A percentile compares a stretch with the other conserved stretches of the same genome.
Evolutionary conservation across 352 stramenopile species (phyloP).

Genomic region (Ophiocytium majus): DNA sequence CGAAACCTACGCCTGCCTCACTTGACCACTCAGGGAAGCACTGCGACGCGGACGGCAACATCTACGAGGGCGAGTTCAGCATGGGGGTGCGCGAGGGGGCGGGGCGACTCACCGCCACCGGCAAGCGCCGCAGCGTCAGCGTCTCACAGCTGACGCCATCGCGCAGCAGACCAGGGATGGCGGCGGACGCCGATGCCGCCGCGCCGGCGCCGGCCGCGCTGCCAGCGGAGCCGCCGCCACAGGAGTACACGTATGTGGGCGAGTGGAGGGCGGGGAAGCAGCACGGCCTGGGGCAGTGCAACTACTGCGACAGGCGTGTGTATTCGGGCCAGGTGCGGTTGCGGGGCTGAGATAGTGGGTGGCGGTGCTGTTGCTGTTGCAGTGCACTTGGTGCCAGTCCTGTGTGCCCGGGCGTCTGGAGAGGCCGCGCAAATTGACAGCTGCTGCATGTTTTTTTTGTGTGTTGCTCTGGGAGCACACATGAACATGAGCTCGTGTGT

Average conservation of each 20-base stretch:
- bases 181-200: not conserved
- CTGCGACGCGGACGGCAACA: constrained; percentile 71
- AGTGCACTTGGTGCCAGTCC: no score
- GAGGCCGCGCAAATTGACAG: no score
- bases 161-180: no score
- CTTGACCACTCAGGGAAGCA: constrained; percentile 61
- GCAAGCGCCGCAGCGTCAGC: not conserved
- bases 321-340: constrained; percentile 38
- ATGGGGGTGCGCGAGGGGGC: constrained; percentile 71
- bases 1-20: no score
- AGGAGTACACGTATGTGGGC: constrained; percentile 47
- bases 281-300: constrained; percentile 53
- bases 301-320: constrained; percentile 33
- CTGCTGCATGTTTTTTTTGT: no score
- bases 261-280: constrained; percentile 49
- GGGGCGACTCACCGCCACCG: constrained; percentile 60
- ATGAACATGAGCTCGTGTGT: no score
- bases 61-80: constrained; percentile 74
- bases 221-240: not conserved
- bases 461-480: constrained; percentile 5
- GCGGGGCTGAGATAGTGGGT: no score
- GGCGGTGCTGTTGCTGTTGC: no score
- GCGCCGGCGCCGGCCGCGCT: no score
- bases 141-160: not conserved
- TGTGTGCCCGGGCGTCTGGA: no score